Evolutionary conservation across 768 basidiomycete species (phyloP).

Genomic region (Calvatia gigantea): DNA sequence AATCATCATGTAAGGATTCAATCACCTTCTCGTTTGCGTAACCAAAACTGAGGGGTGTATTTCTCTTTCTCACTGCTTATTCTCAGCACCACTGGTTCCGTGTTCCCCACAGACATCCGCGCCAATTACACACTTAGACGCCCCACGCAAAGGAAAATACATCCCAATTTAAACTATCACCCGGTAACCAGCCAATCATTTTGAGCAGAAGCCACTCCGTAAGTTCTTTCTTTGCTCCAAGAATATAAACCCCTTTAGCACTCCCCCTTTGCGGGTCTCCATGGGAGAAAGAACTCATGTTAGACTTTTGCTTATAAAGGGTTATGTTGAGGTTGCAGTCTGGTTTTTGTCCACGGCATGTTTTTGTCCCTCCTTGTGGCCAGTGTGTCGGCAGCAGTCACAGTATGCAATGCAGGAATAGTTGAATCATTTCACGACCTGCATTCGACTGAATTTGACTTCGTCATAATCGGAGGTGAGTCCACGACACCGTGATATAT

Average conservation of each 20-base stretch:
- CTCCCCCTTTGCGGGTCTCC: not conserved
- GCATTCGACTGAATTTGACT: slow-evolving; percentile 10
- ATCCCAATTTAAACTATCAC: not conserved
- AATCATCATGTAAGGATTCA: too few species aligned
- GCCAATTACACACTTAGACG: too few species aligned
- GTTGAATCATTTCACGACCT: slow-evolving; percentile 7
- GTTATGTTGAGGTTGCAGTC: not conserved
- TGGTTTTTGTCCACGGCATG: not conserved
- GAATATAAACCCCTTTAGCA: too few species aligned
- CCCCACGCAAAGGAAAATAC: not conserved
- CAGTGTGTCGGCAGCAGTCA: not conserved
- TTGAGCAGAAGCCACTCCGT: too few species aligned
- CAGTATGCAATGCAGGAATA: not conserved
- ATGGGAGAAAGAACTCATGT: not conserved
- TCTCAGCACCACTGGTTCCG: too few species aligned
- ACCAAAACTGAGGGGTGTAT: too few species aligned
- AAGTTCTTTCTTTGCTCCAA: too few species aligned
- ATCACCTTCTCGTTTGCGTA: too few species aligned
- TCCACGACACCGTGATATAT: not conserved
- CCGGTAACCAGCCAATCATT: not conserved
- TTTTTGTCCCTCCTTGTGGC: not conserved
- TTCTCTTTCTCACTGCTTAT: too few species aligned
- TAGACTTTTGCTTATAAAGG: slow-evolving; percentile 1
- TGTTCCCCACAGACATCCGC: too few species aligned
- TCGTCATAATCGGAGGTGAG: slow-evolving; percentile 16